Conservation (phyloP, 306 rosid genomes). For the Sindora glabra region DNA sequence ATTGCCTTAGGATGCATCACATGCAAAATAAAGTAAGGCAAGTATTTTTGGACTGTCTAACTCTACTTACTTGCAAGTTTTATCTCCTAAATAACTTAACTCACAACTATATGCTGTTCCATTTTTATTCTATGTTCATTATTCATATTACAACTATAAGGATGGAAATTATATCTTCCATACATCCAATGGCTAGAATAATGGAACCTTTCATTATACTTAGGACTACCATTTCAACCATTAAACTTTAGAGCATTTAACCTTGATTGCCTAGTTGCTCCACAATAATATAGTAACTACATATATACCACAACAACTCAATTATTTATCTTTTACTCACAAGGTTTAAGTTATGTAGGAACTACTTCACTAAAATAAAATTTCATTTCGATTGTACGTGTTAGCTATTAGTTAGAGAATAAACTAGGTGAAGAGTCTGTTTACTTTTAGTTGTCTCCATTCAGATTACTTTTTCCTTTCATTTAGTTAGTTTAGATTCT, state of each 20-base stretch:
- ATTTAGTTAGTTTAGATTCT: constrained; percentile 32
- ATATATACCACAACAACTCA: no score
- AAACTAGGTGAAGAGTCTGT: constrained; percentile 44
- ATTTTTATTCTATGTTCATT: constrained; percentile 57
- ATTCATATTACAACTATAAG: constrained; percentile 68
- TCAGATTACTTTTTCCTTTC: constrained; percentile 52
- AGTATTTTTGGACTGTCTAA: no score
- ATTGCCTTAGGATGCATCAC: no score
- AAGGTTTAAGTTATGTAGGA: constrained; percentile 47
- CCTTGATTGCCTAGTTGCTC: constrained; percentile 50
- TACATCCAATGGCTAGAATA: constrained; percentile 45
- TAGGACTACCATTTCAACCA: constrained; percentile 58
- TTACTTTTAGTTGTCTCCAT: constrained; percentile 40
- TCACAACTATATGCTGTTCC: constrained; percentile 50
- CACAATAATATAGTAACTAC: no score
- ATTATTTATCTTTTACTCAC: no score
- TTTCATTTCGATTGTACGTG: constrained; percentile 9
- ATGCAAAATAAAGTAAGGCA: no score
- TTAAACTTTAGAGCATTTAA: constrained; percentile 46
- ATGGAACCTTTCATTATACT: constrained; percentile 56
- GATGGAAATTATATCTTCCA: constrained; percentile 59
- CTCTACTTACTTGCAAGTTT: constrained; percentile 43
- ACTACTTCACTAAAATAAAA: constrained; percentile 6
- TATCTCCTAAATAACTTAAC: constrained; percentile 46
- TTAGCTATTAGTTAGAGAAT: constrained; percentile 21